Evolutionary conservation across 1,139 yeast species (phyloP), one percentile per base, ranked within the genome.

Genomic region (Yarrowia galli): DNA sequence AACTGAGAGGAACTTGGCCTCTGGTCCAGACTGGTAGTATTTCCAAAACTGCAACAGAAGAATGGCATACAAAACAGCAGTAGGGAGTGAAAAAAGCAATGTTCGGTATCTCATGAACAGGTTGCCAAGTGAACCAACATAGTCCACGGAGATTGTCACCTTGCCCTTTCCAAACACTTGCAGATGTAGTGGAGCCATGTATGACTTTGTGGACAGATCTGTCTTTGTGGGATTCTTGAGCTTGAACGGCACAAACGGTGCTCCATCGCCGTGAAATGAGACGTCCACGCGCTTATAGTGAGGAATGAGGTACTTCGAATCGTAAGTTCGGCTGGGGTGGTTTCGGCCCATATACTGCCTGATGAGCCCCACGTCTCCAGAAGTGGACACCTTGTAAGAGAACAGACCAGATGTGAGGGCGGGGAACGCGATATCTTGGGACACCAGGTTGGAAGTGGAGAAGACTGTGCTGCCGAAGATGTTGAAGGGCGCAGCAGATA

Each of bases 161-260:
- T 28, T 76, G 74, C 67, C 73, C 74, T 13, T 73, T 66, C 76
- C 78, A 9, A 42, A 49, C 6, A 20, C 68, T 9, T 43, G 67
- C 15, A 58, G 18, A 40, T 68, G 66, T 28, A 65, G 51, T 60
- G 54, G 15, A 71, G 70, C n/a, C 73, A 76, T 4, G 77, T 69
- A 72, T 77, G 75, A 2, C 79, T 70, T 70, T 79, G 79, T 10
- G 12, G 40, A 15, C 3, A 81, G 67, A 46, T 76, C 77, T 32
- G 81, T 71, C 28, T 75, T 74, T 51, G 72, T 71, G 23, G 71
- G 58, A n/a, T 28, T 73, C 35, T 67, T 63, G n/a, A 68, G 65
- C n/a, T 70, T 66, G 70, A 84, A 84, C 1, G 97, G 96, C 16
- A 89, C 84, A 74, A 81, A 92, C 0, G 98, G 97, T 0, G 96